Base-by-base conservation (phyloP, 257 asterid genomes). In the Przewalskia tangutica region DNA sequence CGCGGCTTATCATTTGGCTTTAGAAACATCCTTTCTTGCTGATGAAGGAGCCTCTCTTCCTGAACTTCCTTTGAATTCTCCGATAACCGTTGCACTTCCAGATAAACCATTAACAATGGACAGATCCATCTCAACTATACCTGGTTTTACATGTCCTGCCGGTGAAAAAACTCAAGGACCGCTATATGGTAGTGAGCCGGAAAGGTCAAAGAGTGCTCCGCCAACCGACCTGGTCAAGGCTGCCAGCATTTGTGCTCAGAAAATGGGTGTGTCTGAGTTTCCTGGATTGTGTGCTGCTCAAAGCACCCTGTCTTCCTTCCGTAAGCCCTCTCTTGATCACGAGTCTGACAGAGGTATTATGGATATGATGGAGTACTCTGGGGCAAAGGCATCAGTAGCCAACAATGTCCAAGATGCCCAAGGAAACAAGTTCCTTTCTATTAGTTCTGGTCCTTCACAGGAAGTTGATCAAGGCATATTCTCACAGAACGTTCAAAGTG, bases 41-140 rank as follows among this genome's bases (percentile, higher is more conserved):
- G 98, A 95, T 81, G 99, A 95, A 87, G 99, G 99, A 82, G 98
- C 99, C 85, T 90, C 97, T 80, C 84, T 95, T 85, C 98, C 97
- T 78, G 92, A 90, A 80, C 87, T 94, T 82, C 93, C 97, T 75
- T 84, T 90, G 83, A 87, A 87, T 84, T 86, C 96, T 84, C 94
- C 96, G 66, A 92, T 95, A 32, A 89, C 91, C 4, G 96, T 93
- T 79, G 92, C 93, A 51, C 92, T 95, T 84, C 97, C 97, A 13
- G 97, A 89, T 65, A 94, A 89, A 88, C 81, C 91, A 80, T 92
- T 94, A 48, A 78, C 83, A n/a, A 87, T 89, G 64, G 97, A 89
- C 84, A 84, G 94, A 85, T 92, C 97, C 78, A 92, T 95, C 89
- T 95, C 98, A 54, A 91, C 85, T 27, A 79, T 95, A 84, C 92